Conservation (phyloP, 345 rosid genomes). For the Euphorbia lathyris region DNA sequence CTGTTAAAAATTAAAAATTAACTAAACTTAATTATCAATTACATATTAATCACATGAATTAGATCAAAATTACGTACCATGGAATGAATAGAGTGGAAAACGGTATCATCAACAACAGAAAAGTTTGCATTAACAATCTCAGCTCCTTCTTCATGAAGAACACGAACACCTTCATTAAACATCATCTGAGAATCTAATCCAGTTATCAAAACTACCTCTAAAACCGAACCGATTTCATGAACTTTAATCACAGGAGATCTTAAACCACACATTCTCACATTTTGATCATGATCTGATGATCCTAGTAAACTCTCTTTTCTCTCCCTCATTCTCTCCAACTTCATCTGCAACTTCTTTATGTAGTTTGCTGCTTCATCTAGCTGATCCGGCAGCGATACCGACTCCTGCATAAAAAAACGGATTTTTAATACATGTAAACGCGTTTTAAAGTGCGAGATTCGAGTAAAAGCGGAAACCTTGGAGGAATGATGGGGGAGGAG, state of each 20-base stretch:
- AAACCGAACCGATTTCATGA: conserved; percentile 33
- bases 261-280: neutral
- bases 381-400: conserved; percentile 49
- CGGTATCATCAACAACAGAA: conserved; percentile 30
- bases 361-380: conserved; percentile 50
- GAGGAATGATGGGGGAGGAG: conserved; percentile 44
- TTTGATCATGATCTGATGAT: neutral
- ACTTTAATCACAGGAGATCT: conserved; percentile 35
- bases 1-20: conserved; percentile 19
- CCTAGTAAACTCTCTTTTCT: conserved; percentile 38
- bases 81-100: conserved; percentile 43
- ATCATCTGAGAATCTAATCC: conserved; percentile 35
- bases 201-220: conserved; percentile 43
- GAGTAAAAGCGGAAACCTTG: too few species aligned
- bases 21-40: neutral
- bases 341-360: conserved; percentile 51
- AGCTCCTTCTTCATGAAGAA: conserved; percentile 46
- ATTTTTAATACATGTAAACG: too few species aligned
- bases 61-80: conserved; percentile 20
- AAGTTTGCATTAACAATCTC: conserved; percentile 41
- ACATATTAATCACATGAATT: neutral
- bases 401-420: conserved; percentile 29
- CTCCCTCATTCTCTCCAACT: conserved; percentile 52
- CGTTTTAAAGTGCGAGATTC: too few species aligned
- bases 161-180: conserved; percentile 38